phyloP scores from a whole-genome alignment of 179 eudicot genomes.

The Spergularia azorica region DNA sequence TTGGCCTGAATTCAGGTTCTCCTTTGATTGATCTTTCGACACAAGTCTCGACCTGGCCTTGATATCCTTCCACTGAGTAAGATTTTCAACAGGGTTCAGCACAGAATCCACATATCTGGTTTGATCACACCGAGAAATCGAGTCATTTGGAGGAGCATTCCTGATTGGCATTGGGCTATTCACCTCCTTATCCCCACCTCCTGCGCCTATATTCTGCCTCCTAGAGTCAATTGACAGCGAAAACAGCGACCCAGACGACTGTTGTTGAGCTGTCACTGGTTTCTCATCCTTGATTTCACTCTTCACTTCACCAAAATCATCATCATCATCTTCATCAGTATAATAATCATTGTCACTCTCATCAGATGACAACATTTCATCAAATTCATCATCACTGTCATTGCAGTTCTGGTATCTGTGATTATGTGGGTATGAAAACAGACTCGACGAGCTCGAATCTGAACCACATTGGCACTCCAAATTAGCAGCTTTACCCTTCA shows the following conservation, averaged over 20 bases:
- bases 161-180: slow-evolving; percentile 41
- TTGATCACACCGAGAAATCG: background rate
- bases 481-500: background rate
- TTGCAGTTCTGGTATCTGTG: slow-evolving; percentile 41
- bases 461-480: slow-evolving; percentile 22
- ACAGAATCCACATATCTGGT: slow-evolving; percentile 30
- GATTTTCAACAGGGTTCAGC: slow-evolving; percentile 51
- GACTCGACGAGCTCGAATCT: slow-evolving; percentile 41
- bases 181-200: slow-evolving; percentile 36
- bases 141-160: background rate
- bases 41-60: slow-evolving; percentile 41
- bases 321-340: slow-evolving; percentile 30
- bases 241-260: slow-evolving; percentile 46
- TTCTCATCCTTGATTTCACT: slow-evolving; percentile 15
- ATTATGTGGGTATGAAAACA: slow-evolving; percentile 39
- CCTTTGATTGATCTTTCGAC: slow-evolving; percentile 30
- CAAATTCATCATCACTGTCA: slow-evolving; percentile 47
- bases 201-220: slow-evolving; percentile 23
- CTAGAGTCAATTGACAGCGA: slow-evolving; percentile 43
- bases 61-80: slow-evolving; percentile 45
- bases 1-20: slow-evolving; percentile 21
- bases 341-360: slow-evolving; percentile 34
- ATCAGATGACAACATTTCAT: slow-evolving; percentile 32
- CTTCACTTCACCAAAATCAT: slow-evolving; percentile 24
- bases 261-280: slow-evolving; percentile 14